Evolutionary conservation across 192 early-diverging fungal genomes (phyloP).

Genomic region (Spizellomyces sp.): DNA sequence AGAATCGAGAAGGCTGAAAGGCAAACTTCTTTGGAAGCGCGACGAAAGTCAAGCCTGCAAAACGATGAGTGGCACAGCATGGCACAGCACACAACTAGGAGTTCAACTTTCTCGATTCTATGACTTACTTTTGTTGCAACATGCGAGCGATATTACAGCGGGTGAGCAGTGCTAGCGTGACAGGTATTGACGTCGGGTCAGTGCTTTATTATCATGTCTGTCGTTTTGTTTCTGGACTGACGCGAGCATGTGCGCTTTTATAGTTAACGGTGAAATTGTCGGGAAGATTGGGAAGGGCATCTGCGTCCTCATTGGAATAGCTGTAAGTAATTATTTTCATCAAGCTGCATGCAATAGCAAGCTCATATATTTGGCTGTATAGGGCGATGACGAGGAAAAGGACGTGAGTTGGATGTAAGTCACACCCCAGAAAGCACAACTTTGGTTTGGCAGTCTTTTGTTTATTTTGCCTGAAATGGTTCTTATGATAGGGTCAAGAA

Average conservation of each 20-base stretch:
- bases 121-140: background rate
- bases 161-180: slow-evolving; percentile 65
- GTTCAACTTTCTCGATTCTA: background rate
- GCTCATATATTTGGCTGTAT: background rate
- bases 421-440: background rate
- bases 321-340: background rate
- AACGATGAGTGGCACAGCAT: background rate
- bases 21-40: no score
- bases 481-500: slow-evolving; percentile 64
- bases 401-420: slow-evolving; percentile 81
- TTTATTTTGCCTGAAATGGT: background rate
- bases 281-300: slow-evolving; percentile 79
- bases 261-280: slow-evolving; percentile 76
- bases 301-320: slow-evolving; percentile 54
- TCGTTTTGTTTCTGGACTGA: no score
- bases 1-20: slow-evolving; percentile 8
- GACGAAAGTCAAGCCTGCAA: background rate
- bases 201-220: no score
- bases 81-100: background rate
- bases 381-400: slow-evolving; percentile 40
- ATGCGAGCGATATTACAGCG: slow-evolving; percentile 72
- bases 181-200: slow-evolving; percentile 33
- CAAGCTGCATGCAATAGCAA: no score
- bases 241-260: no score
- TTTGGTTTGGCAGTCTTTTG: background rate